These are phyloP conservation scores for Blastobotrys indianensis DNA, from an alignment of 1,139 yeast genomes.

Conservation along the genomic window DNA sequence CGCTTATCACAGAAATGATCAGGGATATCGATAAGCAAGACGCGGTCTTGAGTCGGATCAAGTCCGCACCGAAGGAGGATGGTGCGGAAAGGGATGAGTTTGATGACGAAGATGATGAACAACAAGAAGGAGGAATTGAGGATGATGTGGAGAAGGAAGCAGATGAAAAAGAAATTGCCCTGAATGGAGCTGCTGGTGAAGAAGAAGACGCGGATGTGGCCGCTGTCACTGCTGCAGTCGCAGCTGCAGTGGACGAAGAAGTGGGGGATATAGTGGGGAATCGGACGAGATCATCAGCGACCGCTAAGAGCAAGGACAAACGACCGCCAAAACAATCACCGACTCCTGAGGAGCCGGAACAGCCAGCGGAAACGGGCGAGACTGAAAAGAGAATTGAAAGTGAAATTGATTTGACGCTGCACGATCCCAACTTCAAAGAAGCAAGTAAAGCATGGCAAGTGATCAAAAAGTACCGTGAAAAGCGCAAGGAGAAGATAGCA, in stretches of 20 bases:
- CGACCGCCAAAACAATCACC: not conserved
- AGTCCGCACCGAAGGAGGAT: not conserved
- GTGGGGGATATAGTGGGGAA: constrained; percentile 6
- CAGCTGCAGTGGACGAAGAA: constrained; percentile 7
- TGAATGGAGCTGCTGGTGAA: not conserved
- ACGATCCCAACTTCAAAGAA: constrained; percentile 14
- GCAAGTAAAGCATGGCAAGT: constrained; percentile 13
- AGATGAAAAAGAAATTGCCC: constrained; percentile 10
- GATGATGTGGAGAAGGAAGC: not conserved
- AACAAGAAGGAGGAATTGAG: not conserved
- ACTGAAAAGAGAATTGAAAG: constrained; percentile 16
- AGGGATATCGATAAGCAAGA: constrained; percentile 11
- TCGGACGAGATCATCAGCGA: constrained; percentile 1
- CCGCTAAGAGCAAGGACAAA: not conserved
- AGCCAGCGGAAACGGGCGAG: constrained; percentile 15
- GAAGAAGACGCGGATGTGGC: constrained; percentile 13
- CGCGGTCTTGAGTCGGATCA: not conserved
- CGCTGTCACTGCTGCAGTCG: constrained; percentile 13
- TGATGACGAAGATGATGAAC: constrained; percentile 7
- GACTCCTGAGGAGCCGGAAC: no score
- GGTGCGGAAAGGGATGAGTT: constrained; percentile 1
- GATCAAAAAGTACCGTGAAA: constrained; percentile 8
- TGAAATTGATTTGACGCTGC: constrained; percentile 23
- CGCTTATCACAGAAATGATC: constrained; percentile 9
- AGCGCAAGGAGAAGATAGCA: not conserved